These are phyloP conservation scores for Solanum chacoense DNA, from an alignment of 305 asterid genomes.

Conservation along the genomic window DNA sequence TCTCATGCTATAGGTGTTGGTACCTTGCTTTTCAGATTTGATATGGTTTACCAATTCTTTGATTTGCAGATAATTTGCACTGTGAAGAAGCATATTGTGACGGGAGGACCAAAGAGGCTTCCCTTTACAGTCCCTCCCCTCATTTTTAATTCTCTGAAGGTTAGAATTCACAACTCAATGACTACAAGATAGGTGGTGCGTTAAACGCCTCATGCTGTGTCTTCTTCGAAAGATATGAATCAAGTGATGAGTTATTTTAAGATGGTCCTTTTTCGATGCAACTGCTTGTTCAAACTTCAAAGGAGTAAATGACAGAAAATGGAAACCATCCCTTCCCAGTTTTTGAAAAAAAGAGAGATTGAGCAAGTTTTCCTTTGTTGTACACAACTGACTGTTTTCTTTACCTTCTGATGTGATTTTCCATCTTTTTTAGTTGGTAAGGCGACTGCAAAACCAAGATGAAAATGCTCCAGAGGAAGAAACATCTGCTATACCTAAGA, in stretches of 20 bases:
- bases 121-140: constrained; percentile 87
- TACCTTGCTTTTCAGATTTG: not conserved
- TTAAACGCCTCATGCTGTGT: not conserved
- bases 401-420: not conserved
- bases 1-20: not conserved
- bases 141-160: constrained; percentile 80
- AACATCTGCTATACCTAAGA: constrained; percentile 62
- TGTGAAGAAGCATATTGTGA: constrained; percentile 81
- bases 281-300: not conserved
- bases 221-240: not conserved
- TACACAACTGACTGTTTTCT: not conserved
- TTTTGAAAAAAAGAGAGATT: not conserved
- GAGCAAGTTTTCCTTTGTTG: not conserved
- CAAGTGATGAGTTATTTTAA: not conserved
- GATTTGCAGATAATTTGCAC: constrained; percentile 56
- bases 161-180: constrained; percentile 13
- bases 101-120: constrained; percentile 91
- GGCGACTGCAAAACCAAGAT: constrained; percentile 64
- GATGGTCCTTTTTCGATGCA: not conserved
- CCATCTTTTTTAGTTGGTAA: constrained; percentile 50
- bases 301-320: not conserved
- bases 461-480: constrained; percentile 51
- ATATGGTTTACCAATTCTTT: not conserved
- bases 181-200: not conserved
- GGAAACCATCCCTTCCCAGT: not conserved